Conservation (phyloP, 2,329 filamentous ascomycete species). For the Pseudocercospora macadamiae region DNA sequence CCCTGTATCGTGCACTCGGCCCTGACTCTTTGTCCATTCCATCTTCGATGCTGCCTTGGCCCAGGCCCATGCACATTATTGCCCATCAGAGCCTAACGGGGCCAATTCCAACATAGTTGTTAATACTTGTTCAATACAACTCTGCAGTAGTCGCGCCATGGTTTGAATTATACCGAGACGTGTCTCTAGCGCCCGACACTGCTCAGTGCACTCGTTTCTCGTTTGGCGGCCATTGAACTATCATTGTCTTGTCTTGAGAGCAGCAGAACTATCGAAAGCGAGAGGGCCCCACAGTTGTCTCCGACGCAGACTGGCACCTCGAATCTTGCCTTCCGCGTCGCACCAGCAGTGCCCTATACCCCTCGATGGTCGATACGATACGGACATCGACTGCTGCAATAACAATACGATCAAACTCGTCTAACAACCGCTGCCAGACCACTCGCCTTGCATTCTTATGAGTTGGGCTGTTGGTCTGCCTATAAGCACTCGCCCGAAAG, state of each 20-base stretch:
- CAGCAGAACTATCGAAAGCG: not conserved
- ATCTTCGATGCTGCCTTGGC: too few relatives aligned
- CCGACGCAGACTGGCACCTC: not conserved
- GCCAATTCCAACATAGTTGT: not conserved
- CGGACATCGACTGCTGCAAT: not conserved
- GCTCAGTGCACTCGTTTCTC: not conserved
- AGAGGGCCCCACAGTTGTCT: too few relatives aligned
- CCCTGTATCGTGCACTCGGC: not conserved
- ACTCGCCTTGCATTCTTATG: not conserved
- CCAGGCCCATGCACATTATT: not conserved
- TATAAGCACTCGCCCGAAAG: not conserved
- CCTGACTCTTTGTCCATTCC: conserved; percentile 2
- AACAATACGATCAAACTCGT: too few relatives aligned
- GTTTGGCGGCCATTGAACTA: too few relatives aligned
- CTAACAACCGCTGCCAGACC: too few relatives aligned
- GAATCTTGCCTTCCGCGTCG: not conserved
- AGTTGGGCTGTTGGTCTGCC: not conserved
- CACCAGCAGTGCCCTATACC: not conserved
- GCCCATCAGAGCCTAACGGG: not conserved
- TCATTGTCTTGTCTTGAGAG: not conserved
- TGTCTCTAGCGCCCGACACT: not conserved
- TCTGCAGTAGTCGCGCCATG: not conserved
- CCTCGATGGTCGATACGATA: not conserved
- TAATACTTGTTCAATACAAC: not conserved
- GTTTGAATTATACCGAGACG: not conserved